Evolutionary conservation across 441 rosid genomes (phyloP).

Genomic region (Gossypium davidsonii): DNA sequence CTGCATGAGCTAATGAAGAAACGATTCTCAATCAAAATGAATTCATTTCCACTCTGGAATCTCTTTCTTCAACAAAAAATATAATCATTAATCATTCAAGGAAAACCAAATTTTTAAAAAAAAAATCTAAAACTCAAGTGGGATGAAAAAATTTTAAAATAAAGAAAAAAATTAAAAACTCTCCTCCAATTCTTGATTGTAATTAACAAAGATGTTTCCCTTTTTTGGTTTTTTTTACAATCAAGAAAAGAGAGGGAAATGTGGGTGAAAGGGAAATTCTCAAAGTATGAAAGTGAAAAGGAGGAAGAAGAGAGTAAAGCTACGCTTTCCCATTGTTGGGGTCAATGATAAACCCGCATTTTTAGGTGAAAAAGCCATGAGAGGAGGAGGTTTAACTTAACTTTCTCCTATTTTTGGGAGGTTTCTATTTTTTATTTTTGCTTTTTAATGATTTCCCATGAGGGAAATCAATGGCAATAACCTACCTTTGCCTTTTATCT

Average conservation of each 20-base stretch:
- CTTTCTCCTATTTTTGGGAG: constrained; percentile 15
- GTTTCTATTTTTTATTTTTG: too few species aligned
- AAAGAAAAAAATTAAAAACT: background rate
- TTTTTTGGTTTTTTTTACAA: background rate
- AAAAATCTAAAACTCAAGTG: background rate
- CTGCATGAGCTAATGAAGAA: background rate
- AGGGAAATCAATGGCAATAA: too few species aligned
- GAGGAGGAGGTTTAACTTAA: background rate
- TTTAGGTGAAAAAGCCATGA: constrained; percentile 13
- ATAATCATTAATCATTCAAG: too few species aligned
- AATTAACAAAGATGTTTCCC: background rate
- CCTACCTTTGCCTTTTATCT: too few species aligned
- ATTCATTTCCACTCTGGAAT: background rate
- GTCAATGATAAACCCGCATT: constrained; percentile 28
- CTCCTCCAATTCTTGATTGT: constrained; percentile 12
- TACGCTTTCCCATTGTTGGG: constrained; percentile 7
- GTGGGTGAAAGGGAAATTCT: constrained; percentile 7
- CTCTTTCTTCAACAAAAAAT: background rate
- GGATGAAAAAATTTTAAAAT: background rate
- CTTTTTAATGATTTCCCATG: too few species aligned
- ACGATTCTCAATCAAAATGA: background rate
- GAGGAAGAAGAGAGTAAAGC: background rate
- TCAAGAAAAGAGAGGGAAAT: constrained; percentile 26
- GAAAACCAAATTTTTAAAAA: too few species aligned
- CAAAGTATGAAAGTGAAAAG: background rate